phyloP scores from a whole-genome alignment of 2,329 filamentous ascomycete genomes.

The Colletotrichum phormii region DNA sequence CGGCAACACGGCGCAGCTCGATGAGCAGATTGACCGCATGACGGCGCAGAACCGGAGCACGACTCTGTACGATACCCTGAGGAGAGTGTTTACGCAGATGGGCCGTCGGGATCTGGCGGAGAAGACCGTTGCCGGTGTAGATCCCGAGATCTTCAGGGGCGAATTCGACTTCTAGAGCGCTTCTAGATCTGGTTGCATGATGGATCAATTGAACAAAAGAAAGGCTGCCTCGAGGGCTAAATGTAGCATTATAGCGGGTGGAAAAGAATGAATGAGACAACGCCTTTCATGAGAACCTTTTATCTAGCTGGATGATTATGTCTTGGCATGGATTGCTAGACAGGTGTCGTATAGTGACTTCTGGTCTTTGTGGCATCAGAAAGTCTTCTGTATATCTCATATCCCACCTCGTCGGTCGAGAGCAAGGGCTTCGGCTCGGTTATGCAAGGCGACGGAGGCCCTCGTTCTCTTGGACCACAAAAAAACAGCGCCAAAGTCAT shows the following conservation, averaged over 20 bases:
- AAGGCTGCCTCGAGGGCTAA: neutral
- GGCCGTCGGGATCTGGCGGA: slow-evolving; percentile 88
- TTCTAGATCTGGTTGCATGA: neutral
- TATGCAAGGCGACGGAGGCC: too few species aligned
- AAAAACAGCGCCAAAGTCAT: too few species aligned
- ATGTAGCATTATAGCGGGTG: neutral
- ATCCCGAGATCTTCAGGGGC: slow-evolving; percentile 87
- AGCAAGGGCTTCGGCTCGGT: too few species aligned
- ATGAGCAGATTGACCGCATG: slow-evolving; percentile 86
- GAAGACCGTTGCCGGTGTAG: slow-evolving; percentile 88
- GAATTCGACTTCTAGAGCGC: slow-evolving; percentile 83
- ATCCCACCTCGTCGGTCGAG: too few species aligned
- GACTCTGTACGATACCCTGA: slow-evolving; percentile 93
- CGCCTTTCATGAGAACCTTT: neutral
- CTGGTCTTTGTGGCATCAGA: too few species aligned
- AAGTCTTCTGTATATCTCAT: too few species aligned
- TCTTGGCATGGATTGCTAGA: neutral
- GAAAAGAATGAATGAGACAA: slow-evolving; percentile 2
- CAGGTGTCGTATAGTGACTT: too few species aligned
- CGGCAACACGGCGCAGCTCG: slow-evolving; percentile 62
- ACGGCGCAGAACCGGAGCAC: slow-evolving; percentile 96
- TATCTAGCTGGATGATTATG: neutral
- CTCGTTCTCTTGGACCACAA: too few species aligned
- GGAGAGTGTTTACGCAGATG: slow-evolving; percentile 98
- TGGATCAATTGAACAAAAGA: too few species aligned